These are phyloP conservation scores for Xerocomellus chrysenteron DNA, from an alignment of 768 basidiomycete species.

Conservation along the genomic window DNA sequence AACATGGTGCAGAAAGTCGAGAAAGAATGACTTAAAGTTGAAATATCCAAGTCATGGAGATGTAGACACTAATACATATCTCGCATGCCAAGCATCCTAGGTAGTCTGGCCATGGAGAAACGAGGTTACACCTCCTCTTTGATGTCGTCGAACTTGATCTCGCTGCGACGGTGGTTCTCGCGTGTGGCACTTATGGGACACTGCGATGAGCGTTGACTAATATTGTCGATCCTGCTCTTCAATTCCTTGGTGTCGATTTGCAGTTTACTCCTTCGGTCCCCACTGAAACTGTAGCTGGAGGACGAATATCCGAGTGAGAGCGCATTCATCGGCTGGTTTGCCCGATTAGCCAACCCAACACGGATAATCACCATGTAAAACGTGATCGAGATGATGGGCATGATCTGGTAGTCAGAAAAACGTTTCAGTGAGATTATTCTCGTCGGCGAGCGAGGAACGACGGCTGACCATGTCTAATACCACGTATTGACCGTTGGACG, in stretches of 20 bases:
- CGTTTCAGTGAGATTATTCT: not conserved
- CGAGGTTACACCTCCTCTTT: not conserved
- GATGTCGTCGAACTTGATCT: not conserved
- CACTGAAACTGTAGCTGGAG: not conserved
- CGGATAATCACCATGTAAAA: slow-evolving; percentile 46
- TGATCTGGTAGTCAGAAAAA: slow-evolving; percentile 24
- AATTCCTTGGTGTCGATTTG: slow-evolving; percentile 5
- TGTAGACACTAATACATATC: not conserved
- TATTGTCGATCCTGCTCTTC: not conserved
- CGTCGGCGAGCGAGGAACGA: not conserved
- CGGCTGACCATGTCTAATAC: slow-evolving; percentile 36
- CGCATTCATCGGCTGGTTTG: not conserved
- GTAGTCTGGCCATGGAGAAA: not conserved
- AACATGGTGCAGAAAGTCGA: not conserved
- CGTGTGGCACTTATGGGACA: not conserved
- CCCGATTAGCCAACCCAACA: slow-evolving; percentile 22
- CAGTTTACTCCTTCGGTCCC: slow-evolving; percentile 2
- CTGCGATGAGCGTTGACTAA: not conserved
- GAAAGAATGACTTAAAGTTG: not conserved
- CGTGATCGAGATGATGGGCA: slow-evolving; percentile 41
- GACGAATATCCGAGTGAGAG: not conserved
- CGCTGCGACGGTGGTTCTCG: not conserved
- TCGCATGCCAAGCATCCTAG: not conserved
- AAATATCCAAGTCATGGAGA: not conserved
- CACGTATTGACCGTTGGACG: slow-evolving; percentile 35